A percentile compares a stretch with the other conserved stretches of the same genome.
Evolutionary conservation across 495 filamentous ascomycete genomes (phyloP).

Genomic region (Daldinia childiae): DNA sequence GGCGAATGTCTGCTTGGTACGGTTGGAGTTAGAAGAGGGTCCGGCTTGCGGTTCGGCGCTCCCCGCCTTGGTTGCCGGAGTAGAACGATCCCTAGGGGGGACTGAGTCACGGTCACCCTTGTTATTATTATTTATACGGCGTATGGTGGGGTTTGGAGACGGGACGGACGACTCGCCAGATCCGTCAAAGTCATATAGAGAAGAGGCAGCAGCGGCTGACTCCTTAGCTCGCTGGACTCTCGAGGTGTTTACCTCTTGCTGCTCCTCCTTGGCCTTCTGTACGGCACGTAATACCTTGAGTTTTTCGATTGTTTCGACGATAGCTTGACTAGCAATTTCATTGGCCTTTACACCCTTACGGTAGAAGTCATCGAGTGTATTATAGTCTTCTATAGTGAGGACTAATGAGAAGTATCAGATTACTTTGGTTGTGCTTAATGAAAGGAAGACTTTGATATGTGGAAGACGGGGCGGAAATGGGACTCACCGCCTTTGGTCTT

Average conservation of each 20-base stretch:
- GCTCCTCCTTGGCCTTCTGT: constrained; percentile 68
- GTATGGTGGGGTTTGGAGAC: constrained; percentile 61
- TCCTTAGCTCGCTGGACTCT: constrained; percentile 45
- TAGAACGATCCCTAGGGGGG: constrained; percentile 58
- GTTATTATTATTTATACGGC: constrained; percentile 48
- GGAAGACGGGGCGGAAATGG: background rate
- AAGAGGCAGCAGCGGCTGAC: constrained; percentile 45
- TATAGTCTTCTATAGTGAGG: constrained; percentile 37
- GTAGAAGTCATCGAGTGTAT: constrained; percentile 53
- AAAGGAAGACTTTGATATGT: no score
- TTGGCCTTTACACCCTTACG: constrained; percentile 55
- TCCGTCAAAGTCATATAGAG: constrained; percentile 74
- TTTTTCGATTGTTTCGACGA: constrained; percentile 55
- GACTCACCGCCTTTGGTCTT: constrained; percentile 46
- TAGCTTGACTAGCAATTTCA: constrained; percentile 49
- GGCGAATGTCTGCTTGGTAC: constrained; percentile 63
- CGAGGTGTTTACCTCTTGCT: constrained; percentile 58
- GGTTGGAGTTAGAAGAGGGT: constrained; percentile 43
- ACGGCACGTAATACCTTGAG: constrained; percentile 56
- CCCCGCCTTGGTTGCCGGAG: constrained; percentile 54
- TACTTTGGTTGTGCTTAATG: background rate
- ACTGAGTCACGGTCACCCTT: constrained; percentile 58
- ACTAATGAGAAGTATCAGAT: constrained; percentile 26
- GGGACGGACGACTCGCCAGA: constrained; percentile 75
- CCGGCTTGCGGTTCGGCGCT: constrained; percentile 56